Base-by-base conservation (phyloP, 306 rosid species). In the Canavalia gladiata region DNA sequence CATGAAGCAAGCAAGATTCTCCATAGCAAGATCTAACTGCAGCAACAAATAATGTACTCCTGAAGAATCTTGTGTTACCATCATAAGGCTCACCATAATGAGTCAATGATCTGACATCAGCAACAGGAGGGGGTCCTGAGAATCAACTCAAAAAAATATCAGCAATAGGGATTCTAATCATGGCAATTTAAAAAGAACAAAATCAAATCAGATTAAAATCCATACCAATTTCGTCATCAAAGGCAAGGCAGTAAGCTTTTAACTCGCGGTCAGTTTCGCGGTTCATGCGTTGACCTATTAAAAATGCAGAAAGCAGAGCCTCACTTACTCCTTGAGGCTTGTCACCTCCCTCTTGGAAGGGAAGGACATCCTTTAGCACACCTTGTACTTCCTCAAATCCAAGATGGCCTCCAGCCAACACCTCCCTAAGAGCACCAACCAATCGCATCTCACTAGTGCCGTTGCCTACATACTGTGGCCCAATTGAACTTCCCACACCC, bases 331-430 rank as follows among this genome's bases (percentile, higher is more conserved):
- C 96, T 5, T 85, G 76, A 45, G 85, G 62, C 4, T 80, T 57
- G 29, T 56, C 77, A 8, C 64, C 83, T 11, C 65, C 94, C 64
- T 59, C 83, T 78, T 87, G 78, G 70, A 89, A 72, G 29, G 96
- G 97, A 84, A 95, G 92, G 76, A 89, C 92, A 41, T 93, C 99
- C 82, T 87, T 89, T 64, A 95, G 76, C 72, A 93, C 92, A 34
- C 97, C 98, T 80, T 95, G 99, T 64, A 93, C 96, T 87, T 95
- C 99, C 87, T 95, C 99, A 74, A 81, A 95, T 45, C 99, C 98
- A 43, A 95, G 94, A 85, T 95, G 99, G 13, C 99, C 98, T 51
- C 98, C 99, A 0, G 93, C 99, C 83, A 95, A 79, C 41, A 93
- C 94, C 87, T 95, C 99, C 84, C 99, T 86, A 28, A 95, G 96